phyloP scores from a whole-genome alignment of 177 flowering plant species.

The Tripterygium wilfordii region DNA sequence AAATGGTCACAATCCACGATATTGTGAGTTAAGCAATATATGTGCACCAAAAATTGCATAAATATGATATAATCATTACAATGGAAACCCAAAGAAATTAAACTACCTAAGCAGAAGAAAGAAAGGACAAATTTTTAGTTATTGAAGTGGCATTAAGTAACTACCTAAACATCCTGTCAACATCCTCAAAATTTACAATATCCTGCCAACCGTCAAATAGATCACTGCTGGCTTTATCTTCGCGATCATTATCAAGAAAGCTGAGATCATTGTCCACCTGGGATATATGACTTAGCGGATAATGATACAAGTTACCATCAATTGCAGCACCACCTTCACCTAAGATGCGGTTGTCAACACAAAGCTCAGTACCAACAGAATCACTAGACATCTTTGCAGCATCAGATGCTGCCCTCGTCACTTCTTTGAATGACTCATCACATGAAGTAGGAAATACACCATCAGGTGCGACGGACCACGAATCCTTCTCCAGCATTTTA shows the following conservation, averaged over 20 bases:
- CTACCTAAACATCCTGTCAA: constrained; percentile 83
- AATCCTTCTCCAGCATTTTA: constrained; percentile 43
- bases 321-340: constrained; percentile 25
- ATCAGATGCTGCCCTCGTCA: constrained; percentile 24
- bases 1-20: constrained; percentile 7
- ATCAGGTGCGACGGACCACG: constrained; percentile 40
- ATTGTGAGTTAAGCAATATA: background rate
- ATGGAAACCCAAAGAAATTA: too few relatives aligned
- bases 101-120: too few relatives aligned
- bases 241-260: constrained; percentile 39
- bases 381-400: constrained; percentile 29
- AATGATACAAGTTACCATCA: constrained; percentile 28
- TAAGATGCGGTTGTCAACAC: constrained; percentile 31
- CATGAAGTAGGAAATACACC: constrained; percentile 31
- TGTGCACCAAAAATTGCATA: background rate
- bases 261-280: constrained; percentile 40
- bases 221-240: constrained; percentile 43
- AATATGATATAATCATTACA: too few relatives aligned
- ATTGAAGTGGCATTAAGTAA: background rate
- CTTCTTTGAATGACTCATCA: constrained; percentile 30
- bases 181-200: constrained; percentile 79
- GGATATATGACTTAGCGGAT: constrained; percentile 39
- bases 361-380: constrained; percentile 22
- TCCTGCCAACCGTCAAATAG: constrained; percentile 71
- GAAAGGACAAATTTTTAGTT: too few relatives aligned